Conservation (phyloP, 2,329 filamentous ascomycete genomes). For the Botrytis fragariae region DNA sequence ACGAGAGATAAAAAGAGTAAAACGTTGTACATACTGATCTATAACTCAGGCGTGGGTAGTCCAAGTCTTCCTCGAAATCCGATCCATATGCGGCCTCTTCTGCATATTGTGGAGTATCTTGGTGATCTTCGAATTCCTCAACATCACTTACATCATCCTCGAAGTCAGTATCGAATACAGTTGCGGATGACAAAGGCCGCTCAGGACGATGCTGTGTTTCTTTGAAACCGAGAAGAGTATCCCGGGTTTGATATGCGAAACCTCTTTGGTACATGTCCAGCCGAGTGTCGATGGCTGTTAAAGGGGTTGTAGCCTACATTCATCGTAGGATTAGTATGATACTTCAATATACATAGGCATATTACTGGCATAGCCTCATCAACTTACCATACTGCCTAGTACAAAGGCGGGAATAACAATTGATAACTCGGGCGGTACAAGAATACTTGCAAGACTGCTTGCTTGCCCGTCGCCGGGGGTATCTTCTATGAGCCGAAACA, state of each 20-base stretch:
- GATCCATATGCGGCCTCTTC: constrained; percentile 18
- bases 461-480: constrained; percentile 20
- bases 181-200: constrained; percentile 64
- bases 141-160: constrained; percentile 57
- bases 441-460: constrained; percentile 20
- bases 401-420: constrained; percentile 5
- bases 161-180: constrained; percentile 73
- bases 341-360: background rate
- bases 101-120: constrained; percentile 9
- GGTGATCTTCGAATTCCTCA: constrained; percentile 39
- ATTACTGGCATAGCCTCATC: background rate
- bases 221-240: constrained; percentile 61
- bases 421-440: constrained; percentile 13
- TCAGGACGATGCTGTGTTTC: constrained; percentile 42
- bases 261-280: constrained; percentile 48
- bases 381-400: constrained; percentile 17
- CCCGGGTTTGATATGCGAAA: constrained; percentile 42
- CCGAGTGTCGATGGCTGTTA: constrained; percentile 35
- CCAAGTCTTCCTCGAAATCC: constrained; percentile 42
- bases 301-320: constrained; percentile 32
- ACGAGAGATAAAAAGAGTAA: constrained; percentile 24
- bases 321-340: constrained; percentile 26
- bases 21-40: constrained; percentile 61
- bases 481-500: constrained; percentile 9
- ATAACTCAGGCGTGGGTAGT: constrained; percentile 64